These are phyloP conservation scores for Cutaneotrichosporon cavernicola DNA, from an alignment of 1,284 basidiomycete genomes.

Conservation along the genomic window DNA sequence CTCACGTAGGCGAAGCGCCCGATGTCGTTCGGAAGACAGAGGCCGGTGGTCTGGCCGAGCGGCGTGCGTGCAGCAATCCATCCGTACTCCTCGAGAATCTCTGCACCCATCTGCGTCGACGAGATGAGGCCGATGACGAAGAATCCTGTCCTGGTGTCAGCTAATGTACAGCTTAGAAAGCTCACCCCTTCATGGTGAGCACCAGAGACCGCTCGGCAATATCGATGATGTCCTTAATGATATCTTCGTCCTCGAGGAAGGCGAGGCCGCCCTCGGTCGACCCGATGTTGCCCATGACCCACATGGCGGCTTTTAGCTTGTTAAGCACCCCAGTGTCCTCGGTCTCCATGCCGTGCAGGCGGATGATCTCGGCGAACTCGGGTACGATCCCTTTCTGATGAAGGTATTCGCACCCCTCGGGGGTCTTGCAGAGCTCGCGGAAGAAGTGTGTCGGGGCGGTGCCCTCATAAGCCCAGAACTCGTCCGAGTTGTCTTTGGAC, in stretches of 20 bases:
- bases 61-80: slow-evolving; percentile 91
- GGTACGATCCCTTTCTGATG: slow-evolving; percentile 85
- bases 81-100: slow-evolving; percentile 82
- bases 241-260: slow-evolving; percentile 91
- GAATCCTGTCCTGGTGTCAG: slow-evolving; percentile 76
- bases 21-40: slow-evolving; percentile 83
- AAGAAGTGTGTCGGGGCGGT: slow-evolving; percentile 94
- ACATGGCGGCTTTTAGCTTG: slow-evolving; percentile 90
- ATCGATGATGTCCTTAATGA: slow-evolving; percentile 82
- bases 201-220: slow-evolving; percentile 87
- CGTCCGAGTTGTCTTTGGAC: slow-evolving; percentile 40
- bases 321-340: slow-evolving; percentile 78
- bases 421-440: slow-evolving; percentile 94
- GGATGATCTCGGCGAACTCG: slow-evolving; percentile 87
- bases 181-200: slow-evolving; percentile 88
- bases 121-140: slow-evolving; percentile 86
- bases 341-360: slow-evolving; percentile 78
- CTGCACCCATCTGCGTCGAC: slow-evolving; percentile 68
- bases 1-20: slow-evolving; percentile 75
- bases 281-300: slow-evolving; percentile 96
- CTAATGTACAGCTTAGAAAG: neutral
- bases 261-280: slow-evolving; percentile 85
- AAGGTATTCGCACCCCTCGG: slow-evolving; percentile 85
- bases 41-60: slow-evolving; percentile 79
- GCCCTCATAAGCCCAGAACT: slow-evolving; percentile 67